Evolutionary conservation across 164 flowering plant species (phyloP).

Genomic region (Kalanchoe fedtschenkoi): DNA sequence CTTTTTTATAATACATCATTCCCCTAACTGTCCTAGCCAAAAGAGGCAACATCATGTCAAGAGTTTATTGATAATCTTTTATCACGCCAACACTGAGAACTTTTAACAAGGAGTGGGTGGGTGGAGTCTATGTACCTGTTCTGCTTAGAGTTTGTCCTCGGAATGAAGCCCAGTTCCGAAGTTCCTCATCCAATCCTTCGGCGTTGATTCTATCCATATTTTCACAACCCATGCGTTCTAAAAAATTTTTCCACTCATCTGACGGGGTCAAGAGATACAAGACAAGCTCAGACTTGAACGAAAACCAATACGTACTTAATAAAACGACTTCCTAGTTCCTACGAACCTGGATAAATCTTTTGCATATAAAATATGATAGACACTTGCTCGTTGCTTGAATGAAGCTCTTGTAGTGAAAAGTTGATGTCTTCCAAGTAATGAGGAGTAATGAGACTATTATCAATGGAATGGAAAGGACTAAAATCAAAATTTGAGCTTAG

Average conservation of each 20-base stretch:
- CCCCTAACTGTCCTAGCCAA: conserved; percentile 58
- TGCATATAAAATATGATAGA: conserved; percentile 79
- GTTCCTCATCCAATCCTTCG: conserved; percentile 36
- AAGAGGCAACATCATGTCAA: neutral
- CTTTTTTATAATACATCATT: conserved; percentile 94
- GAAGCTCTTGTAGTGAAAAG: conserved; percentile 58
- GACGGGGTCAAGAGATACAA: conserved; percentile 10
- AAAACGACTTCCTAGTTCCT: neutral
- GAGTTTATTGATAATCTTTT: neutral
- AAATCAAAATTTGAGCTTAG: neutral
- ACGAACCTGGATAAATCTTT: conserved; percentile 80
- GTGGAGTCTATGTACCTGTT: conserved; percentile 39
- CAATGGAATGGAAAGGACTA: conserved; percentile 4
- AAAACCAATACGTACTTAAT: neutral
- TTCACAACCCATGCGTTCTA: conserved; percentile 71
- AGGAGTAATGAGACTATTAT: conserved; percentile 75
- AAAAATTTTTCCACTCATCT: conserved; percentile 91
- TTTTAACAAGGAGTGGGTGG: neutral
- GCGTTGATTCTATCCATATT: conserved; percentile 23
- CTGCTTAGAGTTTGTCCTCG: conserved; percentile 83
- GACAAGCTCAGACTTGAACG: conserved; percentile 2
- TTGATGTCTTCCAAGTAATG: conserved; percentile 77
- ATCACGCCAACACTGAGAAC: neutral
- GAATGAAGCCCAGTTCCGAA: conserved; percentile 82
- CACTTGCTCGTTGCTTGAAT: conserved; percentile 52